Percentiles rank a stretch among this genome's conserved stretches.
phyloP scores from a whole-genome alignment of 1,139 yeast genomes.

The Trichomonascaceae sp. region DNA sequence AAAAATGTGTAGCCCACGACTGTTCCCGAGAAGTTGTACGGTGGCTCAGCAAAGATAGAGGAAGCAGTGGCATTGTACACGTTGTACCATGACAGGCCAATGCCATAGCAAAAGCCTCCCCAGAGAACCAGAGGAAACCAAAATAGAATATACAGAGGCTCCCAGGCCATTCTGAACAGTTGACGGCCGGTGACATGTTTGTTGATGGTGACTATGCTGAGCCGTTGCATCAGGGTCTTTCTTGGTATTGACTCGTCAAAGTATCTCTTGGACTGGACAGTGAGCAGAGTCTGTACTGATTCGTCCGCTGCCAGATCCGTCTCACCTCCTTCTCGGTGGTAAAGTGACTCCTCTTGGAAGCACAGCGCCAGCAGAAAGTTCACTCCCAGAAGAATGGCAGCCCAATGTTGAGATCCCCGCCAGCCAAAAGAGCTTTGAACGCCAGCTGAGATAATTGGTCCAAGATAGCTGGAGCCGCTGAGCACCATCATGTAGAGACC shows the following conservation, averaged over 20 bases:
- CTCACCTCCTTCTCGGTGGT: constrained; percentile 34
- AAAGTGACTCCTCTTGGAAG: constrained; percentile 60
- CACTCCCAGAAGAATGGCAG: constrained; percentile 52
- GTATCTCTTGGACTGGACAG: constrained; percentile 6
- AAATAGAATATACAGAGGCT: constrained; percentile 16
- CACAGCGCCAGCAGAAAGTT: constrained; percentile 42
- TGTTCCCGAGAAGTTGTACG: constrained; percentile 56
- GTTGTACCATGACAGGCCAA: constrained; percentile 45
- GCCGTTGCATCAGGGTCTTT: constrained; percentile 23
- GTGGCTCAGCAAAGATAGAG: constrained; percentile 35
- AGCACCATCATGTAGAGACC: constrained; percentile 68
- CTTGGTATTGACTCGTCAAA: constrained; percentile 3
- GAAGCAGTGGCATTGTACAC: constrained; percentile 48
- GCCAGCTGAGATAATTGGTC: constrained; percentile 66
- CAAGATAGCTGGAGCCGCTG: constrained; percentile 66
- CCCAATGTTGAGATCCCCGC: constrained; percentile 76
- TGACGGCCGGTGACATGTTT: constrained; percentile 8
- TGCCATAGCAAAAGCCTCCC: constrained; percentile 52
- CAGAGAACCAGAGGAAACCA: constrained; percentile 46
- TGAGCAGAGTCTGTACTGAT: constrained; percentile 5
- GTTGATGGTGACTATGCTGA: constrained; percentile 21
- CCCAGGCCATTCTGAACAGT: constrained; percentile 12
- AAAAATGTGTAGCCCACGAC: constrained; percentile 71
- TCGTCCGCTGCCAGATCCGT: constrained; percentile 9
- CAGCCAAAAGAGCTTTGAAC: constrained; percentile 45